Base-by-base conservation (phyloP, 495 filamentous ascomycete genomes). In the Penicillium subrubescens region DNA sequence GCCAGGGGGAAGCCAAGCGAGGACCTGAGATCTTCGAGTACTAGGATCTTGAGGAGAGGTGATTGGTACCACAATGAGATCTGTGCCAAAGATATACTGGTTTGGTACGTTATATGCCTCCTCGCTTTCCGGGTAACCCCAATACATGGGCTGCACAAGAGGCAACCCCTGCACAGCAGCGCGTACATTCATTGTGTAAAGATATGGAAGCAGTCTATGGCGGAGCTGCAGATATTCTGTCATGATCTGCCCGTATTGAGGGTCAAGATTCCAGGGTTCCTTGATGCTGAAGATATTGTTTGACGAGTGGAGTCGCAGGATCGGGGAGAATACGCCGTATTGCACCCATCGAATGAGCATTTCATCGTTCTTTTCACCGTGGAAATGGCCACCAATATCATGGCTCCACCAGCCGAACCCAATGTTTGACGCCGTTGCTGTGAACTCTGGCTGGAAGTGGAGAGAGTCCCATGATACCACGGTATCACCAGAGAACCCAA, bases 341-440 rank as follows among this genome's bases (percentile, higher is more conserved):
- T 88, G 86, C 7, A 86, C 79, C 86, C 85, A 88, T 53, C 86
- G 82, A 21, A 80, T 78, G 1, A 77, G 70, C 12, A 88, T 76
- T 61, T 88, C 82, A 51, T 86, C 83, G 58, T 83, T 83, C 11
- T 77, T 79, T 7, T 68, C 64, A 2, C 86, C 86, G 14, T 66
- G 70, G 57, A 78, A 78, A 65, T 88, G 86, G 25, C 86, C 86
- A 23, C 86, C 86, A 50, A 88, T 87, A 62, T 88, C 86, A 67
- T 88, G 84, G 58, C 83, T 86, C 86, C 86, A 88, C 85, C 85
- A 88, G 10, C 85, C 85, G 61, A 83, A 88, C 4, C 86, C 86
- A 61, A 88, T 87, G 73, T 88, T 88, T 15, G 84, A 86, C 0
- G 86, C 83, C 0, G 85, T 86, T 7, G 83, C 82, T 0, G 86